A percentile compares a stretch with the other conserved stretches of the same genome.
Evolutionary conservation across 805 yeast species (phyloP).

Genomic region (Sungouiozyma ichnusensis): DNA sequence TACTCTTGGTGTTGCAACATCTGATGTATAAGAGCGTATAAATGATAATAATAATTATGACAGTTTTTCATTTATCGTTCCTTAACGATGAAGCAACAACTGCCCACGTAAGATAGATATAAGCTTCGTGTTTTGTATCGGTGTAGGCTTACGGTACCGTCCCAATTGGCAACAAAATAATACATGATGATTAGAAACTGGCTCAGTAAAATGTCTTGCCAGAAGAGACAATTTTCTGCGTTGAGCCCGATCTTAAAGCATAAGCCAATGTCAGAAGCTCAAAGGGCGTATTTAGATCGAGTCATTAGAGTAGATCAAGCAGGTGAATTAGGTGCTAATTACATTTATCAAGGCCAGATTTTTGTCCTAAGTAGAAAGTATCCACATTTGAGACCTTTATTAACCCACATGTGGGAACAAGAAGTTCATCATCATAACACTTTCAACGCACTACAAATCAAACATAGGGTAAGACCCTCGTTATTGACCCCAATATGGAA

Average conservation of each 20-base stretch:
- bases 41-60: too few species aligned
- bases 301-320: slow-evolving; percentile 92
- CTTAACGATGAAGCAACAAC: too few species aligned
- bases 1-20: too few species aligned
- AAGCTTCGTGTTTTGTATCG: too few species aligned
- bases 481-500: slow-evolving; percentile 90
- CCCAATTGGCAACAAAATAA: too few species aligned
- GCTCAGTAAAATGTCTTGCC: not conserved
- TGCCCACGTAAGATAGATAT: too few species aligned
- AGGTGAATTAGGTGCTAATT: slow-evolving; percentile 93
- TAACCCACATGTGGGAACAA: slow-evolving; percentile 97
- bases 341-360: slow-evolving; percentile 87
- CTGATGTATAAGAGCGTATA: too few species aligned
- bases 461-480: slow-evolving; percentile 83
- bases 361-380: slow-evolving; percentile 56
- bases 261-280: slow-evolving; percentile 37
- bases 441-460: slow-evolving; percentile 65
- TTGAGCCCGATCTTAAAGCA: slow-evolving; percentile 10
- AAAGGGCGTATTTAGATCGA: slow-evolving; percentile 59
- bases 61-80: too few species aligned
- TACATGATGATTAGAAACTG: not conserved
- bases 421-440: slow-evolving; percentile 85
- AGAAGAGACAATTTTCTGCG: slow-evolving; percentile 9
- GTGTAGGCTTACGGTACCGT: too few species aligned
- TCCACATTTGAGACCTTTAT: slow-evolving; percentile 67